Percentiles rank a stretch among this genome's conserved stretches.
phyloP scores from a whole-genome alignment of 2,329 filamentous ascomycete genomes.

The Aspergillus aculeatinus region DNA sequence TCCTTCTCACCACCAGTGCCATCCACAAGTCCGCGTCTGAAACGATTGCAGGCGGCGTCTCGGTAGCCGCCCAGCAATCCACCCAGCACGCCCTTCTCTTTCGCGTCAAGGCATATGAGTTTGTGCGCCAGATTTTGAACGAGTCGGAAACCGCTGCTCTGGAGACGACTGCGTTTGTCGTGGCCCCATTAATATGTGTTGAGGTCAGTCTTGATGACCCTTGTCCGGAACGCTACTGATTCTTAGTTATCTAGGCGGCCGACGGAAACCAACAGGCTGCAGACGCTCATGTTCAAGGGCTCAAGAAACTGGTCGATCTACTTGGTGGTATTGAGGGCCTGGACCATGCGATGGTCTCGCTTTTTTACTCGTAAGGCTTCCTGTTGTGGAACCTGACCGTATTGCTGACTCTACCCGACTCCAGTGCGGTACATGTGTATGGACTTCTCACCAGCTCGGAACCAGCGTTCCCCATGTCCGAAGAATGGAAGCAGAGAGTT shows the following conservation, averaged over 20 bases:
- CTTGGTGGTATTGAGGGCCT: not conserved
- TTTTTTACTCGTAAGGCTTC: not conserved
- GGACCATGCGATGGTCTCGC: not conserved
- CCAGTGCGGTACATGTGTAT: not conserved
- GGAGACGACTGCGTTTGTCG: no score
- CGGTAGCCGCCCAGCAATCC: not conserved
- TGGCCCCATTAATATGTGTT: no score
- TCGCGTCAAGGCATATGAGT: not conserved
- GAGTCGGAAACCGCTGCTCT: no score
- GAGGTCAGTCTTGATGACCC: no score
- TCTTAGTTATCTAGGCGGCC: no score
- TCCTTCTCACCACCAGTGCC: conserved; percentile 1
- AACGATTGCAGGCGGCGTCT: not conserved
- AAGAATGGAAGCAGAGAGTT: not conserved
- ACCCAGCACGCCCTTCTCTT: not conserved
- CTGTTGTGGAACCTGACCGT: no score
- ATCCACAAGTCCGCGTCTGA: not conserved
- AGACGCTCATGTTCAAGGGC: no score
- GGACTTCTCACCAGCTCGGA: not conserved
- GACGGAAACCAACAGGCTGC: no score
- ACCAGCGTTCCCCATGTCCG: not conserved
- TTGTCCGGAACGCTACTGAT: no score
- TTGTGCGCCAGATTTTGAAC: not conserved
- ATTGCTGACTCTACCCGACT: not conserved
- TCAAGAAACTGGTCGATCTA: not conserved